Conservation (phyloP, 2,329 filamentous ascomycete species). For the Gremmenia infestans region DNA sequence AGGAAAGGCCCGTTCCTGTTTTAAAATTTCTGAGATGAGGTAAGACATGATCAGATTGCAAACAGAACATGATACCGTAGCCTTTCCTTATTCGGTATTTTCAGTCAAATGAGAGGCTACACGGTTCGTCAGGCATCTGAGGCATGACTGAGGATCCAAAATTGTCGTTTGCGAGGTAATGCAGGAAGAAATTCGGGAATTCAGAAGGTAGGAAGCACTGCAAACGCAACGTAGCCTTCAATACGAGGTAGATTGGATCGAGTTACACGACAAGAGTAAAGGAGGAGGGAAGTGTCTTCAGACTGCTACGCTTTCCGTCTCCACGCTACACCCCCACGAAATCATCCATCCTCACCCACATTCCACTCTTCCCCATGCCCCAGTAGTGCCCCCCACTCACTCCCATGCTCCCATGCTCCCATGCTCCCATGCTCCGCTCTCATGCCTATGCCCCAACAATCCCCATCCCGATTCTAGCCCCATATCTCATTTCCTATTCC, state of each 20-base stretch:
- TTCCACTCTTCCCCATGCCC: neutral
- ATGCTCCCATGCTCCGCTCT: neutral
- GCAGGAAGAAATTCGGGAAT: too few species aligned
- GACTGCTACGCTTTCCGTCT: constrained; percentile 1
- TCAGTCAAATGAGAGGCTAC: neutral
- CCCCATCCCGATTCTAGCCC: neutral
- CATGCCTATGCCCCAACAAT: neutral
- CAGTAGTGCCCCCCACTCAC: neutral
- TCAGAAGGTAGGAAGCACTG: too few species aligned
- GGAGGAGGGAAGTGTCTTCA: neutral
- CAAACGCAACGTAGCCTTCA: too few species aligned
- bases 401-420: neutral
- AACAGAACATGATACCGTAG: neutral
- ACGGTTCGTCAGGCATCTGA: too few species aligned
- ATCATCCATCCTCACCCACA: constrained; percentile 1
- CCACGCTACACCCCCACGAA: neutral
- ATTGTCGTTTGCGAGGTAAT: too few species aligned
- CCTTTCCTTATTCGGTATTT: neutral
- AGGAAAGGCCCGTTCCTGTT: constrained; percentile 12
- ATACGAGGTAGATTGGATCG: neutral
- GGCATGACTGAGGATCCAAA: too few species aligned
- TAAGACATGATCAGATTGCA: constrained; percentile 4
- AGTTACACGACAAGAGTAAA: neutral
- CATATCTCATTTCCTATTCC: neutral
- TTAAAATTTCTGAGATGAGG: constrained; percentile 4